These are phyloP conservation scores for Eucalyptus microcorys DNA, from an alignment of 345 rosid species.

Conservation along the genomic window DNA sequence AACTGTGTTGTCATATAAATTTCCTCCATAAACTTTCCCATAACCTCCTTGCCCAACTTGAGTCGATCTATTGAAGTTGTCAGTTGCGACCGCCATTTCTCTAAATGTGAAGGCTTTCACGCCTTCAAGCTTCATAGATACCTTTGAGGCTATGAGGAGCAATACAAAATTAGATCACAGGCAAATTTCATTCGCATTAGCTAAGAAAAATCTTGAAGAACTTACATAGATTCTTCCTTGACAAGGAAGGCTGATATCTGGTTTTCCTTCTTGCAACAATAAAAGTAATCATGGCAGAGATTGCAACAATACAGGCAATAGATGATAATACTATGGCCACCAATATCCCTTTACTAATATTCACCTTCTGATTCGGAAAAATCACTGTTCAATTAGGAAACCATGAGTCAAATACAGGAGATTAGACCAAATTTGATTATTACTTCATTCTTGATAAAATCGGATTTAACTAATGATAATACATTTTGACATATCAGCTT, in stretches of 20 bases:
- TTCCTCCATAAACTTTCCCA: conserved; percentile 83
- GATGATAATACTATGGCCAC: conserved; percentile 47
- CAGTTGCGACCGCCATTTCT: conserved; percentile 69
- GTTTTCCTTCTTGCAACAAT: conserved; percentile 36
- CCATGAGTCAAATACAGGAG: not conserved
- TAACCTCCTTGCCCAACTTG: conserved; percentile 90
- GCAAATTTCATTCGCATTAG: not conserved
- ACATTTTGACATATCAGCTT: not conserved
- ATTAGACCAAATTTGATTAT: not conserved
- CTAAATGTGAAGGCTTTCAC: conserved; percentile 58
- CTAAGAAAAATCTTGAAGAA: not conserved
- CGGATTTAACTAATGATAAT: conserved; percentile 16
- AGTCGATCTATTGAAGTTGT: conserved; percentile 47
- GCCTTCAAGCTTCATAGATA: conserved; percentile 61
- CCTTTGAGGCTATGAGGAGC: conserved; percentile 42
- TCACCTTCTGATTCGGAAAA: not conserved
- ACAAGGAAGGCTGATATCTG: conserved; percentile 22
- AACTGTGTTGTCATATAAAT: conserved; percentile 36
- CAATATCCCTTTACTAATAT: conserved; percentile 40
- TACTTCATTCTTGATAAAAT: not conserved
- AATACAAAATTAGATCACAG: not conserved
- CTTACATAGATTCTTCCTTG: conserved; percentile 62
- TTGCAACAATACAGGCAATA: conserved; percentile 26
- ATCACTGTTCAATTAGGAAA: not conserved
- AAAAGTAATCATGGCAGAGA: conserved; percentile 23